Base-by-base conservation (phyloP, 2,329 filamentous ascomycete species). In the Penicillium olsonii region DNA sequence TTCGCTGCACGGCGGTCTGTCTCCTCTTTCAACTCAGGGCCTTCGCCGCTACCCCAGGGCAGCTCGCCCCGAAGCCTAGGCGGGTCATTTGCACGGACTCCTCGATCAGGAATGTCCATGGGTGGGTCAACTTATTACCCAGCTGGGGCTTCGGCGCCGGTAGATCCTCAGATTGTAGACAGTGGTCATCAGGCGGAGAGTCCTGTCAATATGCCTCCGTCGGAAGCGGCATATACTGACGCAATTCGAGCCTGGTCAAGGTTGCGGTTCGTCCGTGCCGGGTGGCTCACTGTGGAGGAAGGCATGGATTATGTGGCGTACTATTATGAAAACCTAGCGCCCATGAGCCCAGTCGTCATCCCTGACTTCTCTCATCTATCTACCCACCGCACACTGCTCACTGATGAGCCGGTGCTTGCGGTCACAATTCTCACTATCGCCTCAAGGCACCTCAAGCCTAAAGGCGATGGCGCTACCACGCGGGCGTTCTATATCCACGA, bases 301-400 rank as follows among this genome's bases (percentile, higher is more conserved):
- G 92, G 90, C 18, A 92, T 97, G 69, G 85, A 87, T 37, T 97
- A 97, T 65, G 89, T 99, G 55, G 87, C 92, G 67, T 97, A 97
- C 72, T 97, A 96, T 73, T 97, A 96, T 73, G 84, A 87, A 60
- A 90, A 91, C 62, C 81, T 97, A 7, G 92, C 91, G 1, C 92
- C 92, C 1, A 78, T 99, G 65, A 97, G 92, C 3, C 94, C 94
- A 0, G 95, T 97, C 52, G 92, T 92, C 5, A 88, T 95, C 1
- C 91, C 92, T 0, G 92, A 95, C 33, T 96, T 95, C 65, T 87
- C 87, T 59, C 84, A 88, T 52, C 88, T 89, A n/a, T 81, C 84
- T 19, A 87, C 87, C 2, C 92, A 97, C 68, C 76, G 83, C 24
- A 88, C 85, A 14, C 77, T 99, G 7, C 79, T 99, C 24, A 88